A percentile compares a stretch with the other conserved stretches of the same genome.
These are phyloP conservation scores for Malus fusca DNA, from an alignment of 306 rosid genomes.

Conservation along the genomic window DNA sequence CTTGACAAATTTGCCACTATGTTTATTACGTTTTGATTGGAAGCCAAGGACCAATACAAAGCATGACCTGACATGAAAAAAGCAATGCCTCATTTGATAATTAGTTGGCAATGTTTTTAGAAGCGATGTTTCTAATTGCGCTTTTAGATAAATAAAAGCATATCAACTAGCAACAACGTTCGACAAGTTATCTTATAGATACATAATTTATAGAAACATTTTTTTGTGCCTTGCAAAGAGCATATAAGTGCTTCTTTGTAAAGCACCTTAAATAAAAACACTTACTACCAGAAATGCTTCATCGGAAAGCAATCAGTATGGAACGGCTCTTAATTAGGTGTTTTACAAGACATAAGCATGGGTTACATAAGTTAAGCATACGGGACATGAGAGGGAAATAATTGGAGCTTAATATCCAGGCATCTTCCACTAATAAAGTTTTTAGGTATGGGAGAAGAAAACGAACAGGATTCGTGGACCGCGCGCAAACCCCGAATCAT, in stretches of 20 bases:
- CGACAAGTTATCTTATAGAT: too few species aligned
- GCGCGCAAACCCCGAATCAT: not conserved
- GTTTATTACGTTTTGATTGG: not conserved
- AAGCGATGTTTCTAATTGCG: too few species aligned
- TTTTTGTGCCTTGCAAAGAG: too few species aligned
- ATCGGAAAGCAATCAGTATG: too few species aligned
- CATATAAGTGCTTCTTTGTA: too few species aligned
- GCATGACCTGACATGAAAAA: not conserved
- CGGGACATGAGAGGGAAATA: too few species aligned
- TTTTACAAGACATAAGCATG: not conserved
- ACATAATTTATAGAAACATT: too few species aligned
- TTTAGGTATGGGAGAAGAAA: not conserved
- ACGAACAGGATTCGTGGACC: not conserved
- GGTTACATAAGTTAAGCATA: not conserved
- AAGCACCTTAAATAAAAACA: too few species aligned
- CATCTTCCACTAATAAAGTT: not conserved
- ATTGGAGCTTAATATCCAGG: not conserved
- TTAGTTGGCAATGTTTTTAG: not conserved
- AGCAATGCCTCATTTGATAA: not conserved
- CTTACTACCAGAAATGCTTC: too few species aligned
- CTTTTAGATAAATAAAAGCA: too few species aligned
- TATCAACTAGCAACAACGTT: too few species aligned
- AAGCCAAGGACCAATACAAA: not conserved
- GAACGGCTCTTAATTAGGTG: too few species aligned
- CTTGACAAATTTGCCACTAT: not conserved